phyloP scores from a whole-genome alignment of 2,329 filamentous ascomycete species.

The Zymoseptoria passerinii region DNA sequence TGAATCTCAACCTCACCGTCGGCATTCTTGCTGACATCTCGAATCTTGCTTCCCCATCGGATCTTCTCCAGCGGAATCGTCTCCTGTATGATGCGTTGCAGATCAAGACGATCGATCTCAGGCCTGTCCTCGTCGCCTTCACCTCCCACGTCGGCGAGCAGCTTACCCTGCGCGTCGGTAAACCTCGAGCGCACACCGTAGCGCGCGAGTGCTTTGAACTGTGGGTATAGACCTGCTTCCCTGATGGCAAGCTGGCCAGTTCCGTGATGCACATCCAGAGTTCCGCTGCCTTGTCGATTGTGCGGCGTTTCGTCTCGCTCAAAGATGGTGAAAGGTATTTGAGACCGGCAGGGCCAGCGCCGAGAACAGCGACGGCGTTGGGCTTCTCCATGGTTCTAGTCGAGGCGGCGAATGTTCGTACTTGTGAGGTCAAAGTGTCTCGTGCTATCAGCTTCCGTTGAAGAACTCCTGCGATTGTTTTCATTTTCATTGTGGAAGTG shows the following conservation, averaged over 20 bases:
- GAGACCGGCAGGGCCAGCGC: constrained; percentile 27
- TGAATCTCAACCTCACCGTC: constrained; percentile 19
- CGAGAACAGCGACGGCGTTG: constrained; percentile 27
- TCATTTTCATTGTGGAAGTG: not conserved
- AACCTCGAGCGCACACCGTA: constrained; percentile 16
- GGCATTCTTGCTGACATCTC: constrained; percentile 12
- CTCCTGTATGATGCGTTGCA: constrained; percentile 32
- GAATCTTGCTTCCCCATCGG: constrained; percentile 27
- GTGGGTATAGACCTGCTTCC: constrained; percentile 24
- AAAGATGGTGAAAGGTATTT: constrained; percentile 23
- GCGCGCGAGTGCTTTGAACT: constrained; percentile 24
- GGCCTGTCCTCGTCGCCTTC: constrained; percentile 28
- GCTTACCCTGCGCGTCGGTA: constrained; percentile 17
- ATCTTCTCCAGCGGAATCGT: constrained; percentile 29
- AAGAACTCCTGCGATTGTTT: not conserved
- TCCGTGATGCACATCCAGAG: constrained; percentile 26
- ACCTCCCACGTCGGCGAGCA: constrained; percentile 6
- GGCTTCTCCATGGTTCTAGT: not conserved
- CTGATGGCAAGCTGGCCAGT: constrained; percentile 24
- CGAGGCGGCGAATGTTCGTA: not conserved
- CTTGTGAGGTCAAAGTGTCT: not conserved
- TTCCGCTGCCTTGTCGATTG: constrained; percentile 19
- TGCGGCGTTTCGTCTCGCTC: constrained; percentile 18
- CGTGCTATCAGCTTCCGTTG: not conserved
- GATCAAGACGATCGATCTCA: constrained; percentile 35